Evolutionary conservation across 2,329 filamentous ascomycete genomes (phyloP), one percentile per base, ranked within the genome.

Genomic region (Ustilaginoidea virens): DNA sequence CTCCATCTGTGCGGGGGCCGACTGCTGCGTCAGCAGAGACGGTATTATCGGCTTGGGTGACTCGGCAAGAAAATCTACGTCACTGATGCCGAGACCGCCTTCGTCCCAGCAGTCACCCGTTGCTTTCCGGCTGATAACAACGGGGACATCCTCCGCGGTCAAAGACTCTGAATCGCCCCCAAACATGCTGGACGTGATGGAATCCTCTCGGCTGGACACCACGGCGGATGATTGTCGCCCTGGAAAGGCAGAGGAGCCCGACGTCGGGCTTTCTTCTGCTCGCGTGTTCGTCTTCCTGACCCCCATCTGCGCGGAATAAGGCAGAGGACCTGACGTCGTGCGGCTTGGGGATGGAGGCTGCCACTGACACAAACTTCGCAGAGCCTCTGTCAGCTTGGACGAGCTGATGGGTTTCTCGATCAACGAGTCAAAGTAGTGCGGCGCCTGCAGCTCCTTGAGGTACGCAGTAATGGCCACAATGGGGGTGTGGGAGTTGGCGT

Each of bases 381-480:
- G 63, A 1, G 90, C 82, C 45, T 98, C 86, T 1, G 76, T 83
- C 28, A 98, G 55, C 53, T 96, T 96, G 3, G 80, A 80, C 24
- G 83, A 76, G 22, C 87, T 96, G 20, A 92, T 92, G 16, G 90
- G 90, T 55, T 98, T 98, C 53, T 98, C 86, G 29, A 98, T 83
- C 29, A 98, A 62, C 1, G 81, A 82, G 49, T 96, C 86, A 46
- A 98, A 98, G 52, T 94, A 82, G 54, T 98, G 87, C 4, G 83
- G 82, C 34, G 86, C 85, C 41, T 90, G 86, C 2, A 98, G 63
- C 47, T 98, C 90, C 49, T 96, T 96, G n/a, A 98, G 61, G 51
- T 98, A 98, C 5, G 90, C 87, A 4, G 90, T 98, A 19, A 98
- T 87, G 27, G 85, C 86, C 32, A 98, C 83, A 36, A 98, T 92